Evolutionary conservation across 495 filamentous ascomycete genomes (phyloP).

Genomic region (Neurospora sp.): DNA sequence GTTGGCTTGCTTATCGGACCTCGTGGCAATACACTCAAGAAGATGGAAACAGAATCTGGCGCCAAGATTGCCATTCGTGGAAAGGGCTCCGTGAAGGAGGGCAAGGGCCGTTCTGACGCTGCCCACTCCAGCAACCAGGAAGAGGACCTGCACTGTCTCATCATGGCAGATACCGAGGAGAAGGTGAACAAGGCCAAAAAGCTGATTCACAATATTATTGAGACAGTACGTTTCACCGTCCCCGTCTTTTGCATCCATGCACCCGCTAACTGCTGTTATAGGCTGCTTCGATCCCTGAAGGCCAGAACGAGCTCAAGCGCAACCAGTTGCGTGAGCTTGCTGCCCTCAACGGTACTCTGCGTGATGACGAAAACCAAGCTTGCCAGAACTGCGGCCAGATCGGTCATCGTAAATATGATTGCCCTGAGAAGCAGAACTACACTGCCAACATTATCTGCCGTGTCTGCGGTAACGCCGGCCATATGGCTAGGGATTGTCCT

Average conservation of each 20-base stretch:
- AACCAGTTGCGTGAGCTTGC: conserved; percentile 97
- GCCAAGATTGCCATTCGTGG: conserved; percentile 99
- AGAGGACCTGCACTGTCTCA: conserved; percentile 95
- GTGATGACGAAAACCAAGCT: conserved; percentile 97
- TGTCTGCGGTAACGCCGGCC: conserved; percentile 62
- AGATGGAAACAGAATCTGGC: conserved; percentile 94
- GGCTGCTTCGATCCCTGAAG: conserved; percentile 97
- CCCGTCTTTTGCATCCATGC: not conserved
- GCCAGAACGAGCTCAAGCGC: conserved; percentile 95
- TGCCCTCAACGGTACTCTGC: conserved; percentile 93
- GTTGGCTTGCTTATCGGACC: conserved; percentile 99
- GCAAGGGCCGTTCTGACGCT: conserved; percentile 96
- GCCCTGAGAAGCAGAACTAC: conserved; percentile 93
- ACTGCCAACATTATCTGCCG: conserved; percentile 99
- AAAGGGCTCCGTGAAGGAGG: conserved; percentile 99
- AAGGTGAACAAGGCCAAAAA: conserved; percentile 98
- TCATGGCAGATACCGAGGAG: conserved; percentile 98
- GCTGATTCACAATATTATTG: conserved; percentile 93
- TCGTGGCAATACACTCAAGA: conserved; percentile 98
- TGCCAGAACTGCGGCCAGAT: conserved; percentile 99
- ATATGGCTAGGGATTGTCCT: conserved; percentile 54
- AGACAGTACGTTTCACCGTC: conserved; percentile 61
- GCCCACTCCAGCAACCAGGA: conserved; percentile 99
- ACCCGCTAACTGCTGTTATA: conserved; percentile 29
- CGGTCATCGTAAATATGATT: conserved; percentile 97